Base-by-base conservation (phyloP, 2,329 filamentous ascomycete species). In the Beauveria bassiana region DNA sequence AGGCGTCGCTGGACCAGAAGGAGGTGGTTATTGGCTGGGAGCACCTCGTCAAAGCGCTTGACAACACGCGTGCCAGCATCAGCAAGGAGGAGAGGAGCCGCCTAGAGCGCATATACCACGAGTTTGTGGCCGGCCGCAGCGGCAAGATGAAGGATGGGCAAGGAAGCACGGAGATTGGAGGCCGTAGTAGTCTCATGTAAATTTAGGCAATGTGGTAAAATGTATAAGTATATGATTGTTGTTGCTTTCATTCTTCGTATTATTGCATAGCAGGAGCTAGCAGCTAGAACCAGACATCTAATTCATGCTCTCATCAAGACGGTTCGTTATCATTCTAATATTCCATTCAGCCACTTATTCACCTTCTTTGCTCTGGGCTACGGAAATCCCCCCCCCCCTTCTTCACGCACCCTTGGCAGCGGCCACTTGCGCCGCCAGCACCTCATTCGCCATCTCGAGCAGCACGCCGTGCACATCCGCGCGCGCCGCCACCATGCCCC, bases 91-190 rank as follows among this genome's bases (percentile, higher is more conserved):
- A 99, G 76, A 83, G 86, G 68, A 80, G 78, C 64, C 79, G 93
- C 63, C 74, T 99, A 66, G 81, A 85, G 68, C 84, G 84, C 46
- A 97, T 99, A 64, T 99, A 99, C 72, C 80, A 82, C 18, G 95
- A 99, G 76, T 99, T 99, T 78, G 87, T 97, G 0, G 90, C 91
- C 4, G 93, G 92, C 0, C 82, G 95, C 67, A 96, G 93, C 73
- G 95, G 95, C 8, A 93, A 98, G 78, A 92, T 99, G 91, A 91
- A 87, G 63, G 93, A 89, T 74, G 95, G 95, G 1, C 91, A 98
- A 75, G 92, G 90, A 0, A 90, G 89, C 61, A 96, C 87, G 73
- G 95, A 98, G 75, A 86, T 99, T 75, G 95, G 95, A 8, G 95
- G 93, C 16, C 81, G 95, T 71, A 93, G 89, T 68, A 98, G 92